A percentile compares a stretch with the other conserved stretches of the same genome.
phyloP scores from a whole-genome alignment of 1,284 basidiomycete genomes.

The Ceratobasidium theobromae region DNA sequence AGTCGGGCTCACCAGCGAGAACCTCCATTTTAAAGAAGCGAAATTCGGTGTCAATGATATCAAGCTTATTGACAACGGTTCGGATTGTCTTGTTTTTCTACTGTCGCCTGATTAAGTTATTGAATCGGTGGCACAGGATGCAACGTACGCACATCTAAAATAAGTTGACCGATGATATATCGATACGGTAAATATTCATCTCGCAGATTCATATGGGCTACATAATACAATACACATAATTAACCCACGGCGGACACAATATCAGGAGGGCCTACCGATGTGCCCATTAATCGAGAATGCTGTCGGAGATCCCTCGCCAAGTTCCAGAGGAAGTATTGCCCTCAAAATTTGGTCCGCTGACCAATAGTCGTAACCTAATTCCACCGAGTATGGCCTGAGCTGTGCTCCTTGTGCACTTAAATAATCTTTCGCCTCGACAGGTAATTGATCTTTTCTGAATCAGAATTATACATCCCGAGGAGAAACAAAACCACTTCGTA shows the following conservation, averaged over 20 bases:
- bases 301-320: slow-evolving; percentile 77
- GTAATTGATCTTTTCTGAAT: slow-evolving; percentile 74
- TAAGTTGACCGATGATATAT: slow-evolving; percentile 85
- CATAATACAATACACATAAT: neutral
- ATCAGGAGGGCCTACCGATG: slow-evolving; percentile 73
- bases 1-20: slow-evolving; percentile 86
- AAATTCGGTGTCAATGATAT: slow-evolving; percentile 84
- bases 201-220: slow-evolving; percentile 86
- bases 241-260: neutral
- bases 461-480: too few species aligned
- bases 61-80: slow-evolving; percentile 96
- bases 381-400: slow-evolving; percentile 60
- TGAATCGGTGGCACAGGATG: neutral
- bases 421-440: slow-evolving; percentile 55
- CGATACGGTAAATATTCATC: slow-evolving; percentile 92
- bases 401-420: slow-evolving; percentile 56
- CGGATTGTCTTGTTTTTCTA: slow-evolving; percentile 81
- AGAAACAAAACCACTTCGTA: slow-evolving; percentile 45
- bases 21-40: slow-evolving; percentile 98
- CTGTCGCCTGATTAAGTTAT: slow-evolving; percentile 14
- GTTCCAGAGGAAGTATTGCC: slow-evolving; percentile 71
- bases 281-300: slow-evolving; percentile 91
- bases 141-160: slow-evolving; percentile 72
- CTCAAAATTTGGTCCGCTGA: slow-evolving; percentile 85
- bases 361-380: slow-evolving; percentile 84